These are phyloP conservation scores for Gynochthodes officinalis DNA, from an alignment of 257 asterid species.

Conservation along the genomic window DNA sequence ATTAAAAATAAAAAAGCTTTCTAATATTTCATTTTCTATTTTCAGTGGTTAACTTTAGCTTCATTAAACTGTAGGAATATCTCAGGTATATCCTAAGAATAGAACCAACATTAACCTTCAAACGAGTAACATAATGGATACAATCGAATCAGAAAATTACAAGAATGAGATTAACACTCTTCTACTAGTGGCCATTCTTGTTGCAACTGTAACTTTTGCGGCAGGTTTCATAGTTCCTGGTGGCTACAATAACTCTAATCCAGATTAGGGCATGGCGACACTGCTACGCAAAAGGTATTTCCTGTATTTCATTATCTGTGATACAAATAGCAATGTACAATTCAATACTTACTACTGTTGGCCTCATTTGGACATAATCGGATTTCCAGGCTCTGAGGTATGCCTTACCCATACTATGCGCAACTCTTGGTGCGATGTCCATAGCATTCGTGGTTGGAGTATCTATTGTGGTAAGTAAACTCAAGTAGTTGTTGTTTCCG, in stretches of 20 bases:
- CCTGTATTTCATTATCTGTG: neutral
- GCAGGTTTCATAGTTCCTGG: too few relatives aligned
- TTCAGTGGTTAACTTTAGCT: neutral
- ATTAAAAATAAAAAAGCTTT: too few relatives aligned
- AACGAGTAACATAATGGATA: too few relatives aligned
- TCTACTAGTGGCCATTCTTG: too few relatives aligned
- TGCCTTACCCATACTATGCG: neutral
- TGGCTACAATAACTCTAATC: too few relatives aligned
- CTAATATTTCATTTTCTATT: neutral
- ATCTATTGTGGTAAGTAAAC: neutral
- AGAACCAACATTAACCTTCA: too few relatives aligned
- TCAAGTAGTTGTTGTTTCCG: too few relatives aligned
- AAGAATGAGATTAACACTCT: neutral
- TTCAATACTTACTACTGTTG: too few relatives aligned
- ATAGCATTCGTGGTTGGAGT: neutral
- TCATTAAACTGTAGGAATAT: neutral
- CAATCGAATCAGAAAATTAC: neutral
- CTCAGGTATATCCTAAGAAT: neutral
- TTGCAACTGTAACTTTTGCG: too few relatives aligned
- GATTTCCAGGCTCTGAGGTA: neutral
- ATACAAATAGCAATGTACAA: neutral
- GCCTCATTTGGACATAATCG: neutral
- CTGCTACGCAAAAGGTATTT: neutral
- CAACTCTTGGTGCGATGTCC: neutral
- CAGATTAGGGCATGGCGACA: neutral